A percentile compares a stretch with the other conserved stretches of the same genome.
Evolutionary conservation across 352 stramenopile species (phyloP).

Genomic region (Phytophthora pluvialis): DNA sequence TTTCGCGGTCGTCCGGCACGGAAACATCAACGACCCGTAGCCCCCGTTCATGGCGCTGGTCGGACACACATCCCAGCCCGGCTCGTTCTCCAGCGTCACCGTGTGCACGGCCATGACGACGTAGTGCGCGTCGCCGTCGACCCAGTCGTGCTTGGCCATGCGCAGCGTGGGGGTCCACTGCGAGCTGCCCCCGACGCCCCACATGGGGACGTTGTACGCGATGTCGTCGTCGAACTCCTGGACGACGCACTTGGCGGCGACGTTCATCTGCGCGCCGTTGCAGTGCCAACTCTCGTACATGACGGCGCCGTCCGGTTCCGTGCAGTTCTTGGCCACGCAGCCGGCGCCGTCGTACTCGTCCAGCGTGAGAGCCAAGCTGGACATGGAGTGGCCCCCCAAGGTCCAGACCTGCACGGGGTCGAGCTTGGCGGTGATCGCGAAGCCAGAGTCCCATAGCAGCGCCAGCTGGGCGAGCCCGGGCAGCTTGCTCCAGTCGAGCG

Average conservation of each 20-base stretch:
- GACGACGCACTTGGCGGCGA: slow-evolving; percentile 35
- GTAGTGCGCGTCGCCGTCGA: slow-evolving; percentile 7
- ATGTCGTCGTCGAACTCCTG: slow-evolving; percentile 22
- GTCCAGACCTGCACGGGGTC: slow-evolving; percentile 28
- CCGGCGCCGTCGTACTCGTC: slow-evolving; percentile 26
- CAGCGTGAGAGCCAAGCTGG: slow-evolving; percentile 32
- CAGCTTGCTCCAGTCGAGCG: slow-evolving; percentile 26
- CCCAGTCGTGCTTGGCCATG: slow-evolving; percentile 29
- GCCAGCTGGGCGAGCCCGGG: slow-evolving; percentile 36
- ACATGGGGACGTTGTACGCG: slow-evolving; percentile 33
- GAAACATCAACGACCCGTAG: slow-evolving; percentile 44
- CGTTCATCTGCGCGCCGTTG: slow-evolving; percentile 46
- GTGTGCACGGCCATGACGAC: slow-evolving; percentile 35
- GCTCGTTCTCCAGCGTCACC: slow-evolving; percentile 22
- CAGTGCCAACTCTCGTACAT: slow-evolving; percentile 29
- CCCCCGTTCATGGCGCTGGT: slow-evolving; percentile 1
- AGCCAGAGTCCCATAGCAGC: slow-evolving; percentile 48
- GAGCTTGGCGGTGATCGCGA: slow-evolving; percentile 13
- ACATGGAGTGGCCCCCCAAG: slow-evolving; percentile 27
- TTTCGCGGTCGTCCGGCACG: slow-evolving; percentile 34
- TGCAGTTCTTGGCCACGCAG: slow-evolving; percentile 32
- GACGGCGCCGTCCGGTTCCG: slow-evolving; percentile 19
- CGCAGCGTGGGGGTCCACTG: slow-evolving; percentile 3
- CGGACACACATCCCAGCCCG: slow-evolving; percentile 29
- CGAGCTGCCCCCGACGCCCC: slow-evolving; percentile 25